These are phyloP conservation scores for Tetrastigma voinierianum DNA, from an alignment of 164 flowering plant species.

Conservation along the genomic window DNA sequence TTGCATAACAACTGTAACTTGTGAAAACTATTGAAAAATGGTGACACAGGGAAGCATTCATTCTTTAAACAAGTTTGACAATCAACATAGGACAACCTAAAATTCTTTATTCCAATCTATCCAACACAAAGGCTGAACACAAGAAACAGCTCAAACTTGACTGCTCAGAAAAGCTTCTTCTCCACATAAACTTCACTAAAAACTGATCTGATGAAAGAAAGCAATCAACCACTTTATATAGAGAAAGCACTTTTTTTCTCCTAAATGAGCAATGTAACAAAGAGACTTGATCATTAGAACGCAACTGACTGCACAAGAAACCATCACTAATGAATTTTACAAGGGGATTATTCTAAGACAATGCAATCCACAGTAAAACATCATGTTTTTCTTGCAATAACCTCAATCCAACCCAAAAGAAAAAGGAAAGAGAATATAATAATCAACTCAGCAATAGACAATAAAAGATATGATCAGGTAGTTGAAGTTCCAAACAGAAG, in stretches of 20 bases:
- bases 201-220: neutral
- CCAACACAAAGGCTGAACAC: neutral
- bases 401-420: neutral
- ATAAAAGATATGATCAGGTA: neutral
- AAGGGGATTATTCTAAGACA: neutral
- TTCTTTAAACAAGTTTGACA: no score
- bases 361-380: neutral
- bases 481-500: neutral
- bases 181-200: neutral
- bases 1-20: no score
- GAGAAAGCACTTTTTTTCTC: neutral
- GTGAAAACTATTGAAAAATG: no score
- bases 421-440: neutral
- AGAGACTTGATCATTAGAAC: neutral
- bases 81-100: no score
- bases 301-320: neutral
- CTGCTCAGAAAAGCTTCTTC: neutral
- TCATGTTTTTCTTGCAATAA: neutral
- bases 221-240: neutral
- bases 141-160: neutral
- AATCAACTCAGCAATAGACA: neutral
- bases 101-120: neutral
- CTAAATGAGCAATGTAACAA: neutral
- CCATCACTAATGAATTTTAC: neutral
- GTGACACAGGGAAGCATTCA: no score